These are phyloP conservation scores for Rhodotorula paludigena DNA, from an alignment of 768 basidiomycete genomes.

Conservation along the genomic window DNA sequence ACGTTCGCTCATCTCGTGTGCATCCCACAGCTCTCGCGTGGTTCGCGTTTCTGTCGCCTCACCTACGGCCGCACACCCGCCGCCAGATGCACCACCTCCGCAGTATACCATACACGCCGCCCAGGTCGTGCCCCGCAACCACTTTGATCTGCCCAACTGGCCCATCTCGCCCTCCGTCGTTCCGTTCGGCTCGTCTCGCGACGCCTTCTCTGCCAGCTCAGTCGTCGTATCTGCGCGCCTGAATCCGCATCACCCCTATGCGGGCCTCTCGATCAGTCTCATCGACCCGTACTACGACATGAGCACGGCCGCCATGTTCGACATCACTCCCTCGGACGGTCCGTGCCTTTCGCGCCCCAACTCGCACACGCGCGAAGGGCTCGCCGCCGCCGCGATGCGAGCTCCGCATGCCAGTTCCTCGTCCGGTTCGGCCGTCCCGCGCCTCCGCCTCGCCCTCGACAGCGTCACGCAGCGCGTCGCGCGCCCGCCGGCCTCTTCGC, in stretches of 20 bases:
- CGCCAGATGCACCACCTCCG: not conserved
- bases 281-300: constrained; percentile 12
- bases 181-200: constrained; percentile 4
- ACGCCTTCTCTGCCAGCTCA: not conserved
- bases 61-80: not conserved
- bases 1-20: not conserved
- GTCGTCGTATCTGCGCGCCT: constrained; percentile 3
- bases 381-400: not conserved
- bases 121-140: constrained; percentile 10
- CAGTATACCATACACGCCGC: constrained; percentile 9
- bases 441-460: constrained; percentile 17
- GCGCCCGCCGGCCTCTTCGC: not conserved
- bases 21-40: constrained; percentile 20
- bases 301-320: not conserved
- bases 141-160: not conserved
- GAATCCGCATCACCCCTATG: constrained; percentile 20
- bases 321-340: constrained; percentile 3
- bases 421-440: not conserved
- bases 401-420: not conserved
- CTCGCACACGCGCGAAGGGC: not conserved
- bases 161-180: not conserved
- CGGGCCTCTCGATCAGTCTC: constrained; percentile 20
- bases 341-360: not conserved
- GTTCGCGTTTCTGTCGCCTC: constrained; percentile 9
- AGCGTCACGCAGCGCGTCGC: constrained; percentile 1